Conservation (phyloP, 2,329 filamentous ascomycete species). For the Trichoderma semiorbis region DNA sequence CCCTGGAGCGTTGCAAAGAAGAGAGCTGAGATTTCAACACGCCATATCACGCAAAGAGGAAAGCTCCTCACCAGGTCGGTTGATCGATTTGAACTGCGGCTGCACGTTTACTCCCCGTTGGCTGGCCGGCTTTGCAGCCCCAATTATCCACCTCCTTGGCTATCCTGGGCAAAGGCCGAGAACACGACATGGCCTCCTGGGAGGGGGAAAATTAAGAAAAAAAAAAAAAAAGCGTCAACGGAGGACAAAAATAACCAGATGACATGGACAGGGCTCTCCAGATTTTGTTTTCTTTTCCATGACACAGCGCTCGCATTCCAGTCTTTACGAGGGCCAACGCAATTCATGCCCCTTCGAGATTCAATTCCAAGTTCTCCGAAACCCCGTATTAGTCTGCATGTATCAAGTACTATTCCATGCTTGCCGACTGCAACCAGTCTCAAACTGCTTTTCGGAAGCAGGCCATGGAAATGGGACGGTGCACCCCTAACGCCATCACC, state of each 20-base stretch:
- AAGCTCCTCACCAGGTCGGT: not conserved
- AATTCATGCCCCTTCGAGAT: not conserved
- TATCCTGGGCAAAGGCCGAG: conserved; percentile 8
- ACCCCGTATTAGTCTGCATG: not conserved
- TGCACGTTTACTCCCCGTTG: conserved; percentile 17
- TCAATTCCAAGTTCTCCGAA: not conserved
- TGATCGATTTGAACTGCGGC: conserved; percentile 10
- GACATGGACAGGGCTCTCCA: conserved; percentile 7
- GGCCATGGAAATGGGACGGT: conserved; percentile 8
- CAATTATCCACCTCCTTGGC: conserved; percentile 2
- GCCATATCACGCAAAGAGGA: conserved; percentile 1
- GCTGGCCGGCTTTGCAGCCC: conserved; percentile 9
- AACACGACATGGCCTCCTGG: not conserved
- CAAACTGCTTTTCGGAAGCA: conserved; percentile 4
- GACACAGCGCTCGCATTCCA: not conserved
- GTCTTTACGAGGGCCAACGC: not conserved
- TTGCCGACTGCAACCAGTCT: conserved; percentile 7
- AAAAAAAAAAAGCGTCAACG: not conserved
- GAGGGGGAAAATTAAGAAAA: not conserved
- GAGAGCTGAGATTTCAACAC: conserved; percentile 13
- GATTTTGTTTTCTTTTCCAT: not conserved
- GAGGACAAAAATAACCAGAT: not conserved
- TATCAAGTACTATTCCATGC: not conserved
- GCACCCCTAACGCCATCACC: conserved; percentile 17
- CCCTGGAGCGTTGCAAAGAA: conserved; percentile 6